These are phyloP conservation scores for Arachis monticola DNA, from an alignment of 331 rosid genomes.

Conservation along the genomic window DNA sequence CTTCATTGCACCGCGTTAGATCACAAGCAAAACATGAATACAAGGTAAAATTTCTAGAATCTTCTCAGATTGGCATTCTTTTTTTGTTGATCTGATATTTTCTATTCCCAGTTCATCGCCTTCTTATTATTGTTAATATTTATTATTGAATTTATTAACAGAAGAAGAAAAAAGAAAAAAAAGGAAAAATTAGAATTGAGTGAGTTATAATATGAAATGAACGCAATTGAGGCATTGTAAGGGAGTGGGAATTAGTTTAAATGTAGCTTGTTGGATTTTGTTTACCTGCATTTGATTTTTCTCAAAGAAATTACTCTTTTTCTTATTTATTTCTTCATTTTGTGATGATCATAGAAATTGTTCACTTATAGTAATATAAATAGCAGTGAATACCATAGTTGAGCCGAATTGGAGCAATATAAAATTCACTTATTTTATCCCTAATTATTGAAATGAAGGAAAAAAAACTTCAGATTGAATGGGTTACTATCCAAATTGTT, in stretches of 20 bases:
- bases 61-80: conserved; percentile 30
- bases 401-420: too few species aligned
- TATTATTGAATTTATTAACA: background rate
- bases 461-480: background rate
- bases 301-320: too few species aligned
- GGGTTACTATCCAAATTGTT: too few species aligned
- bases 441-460: background rate
- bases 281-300: too few species aligned
- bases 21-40: conserved; percentile 31
- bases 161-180: too few species aligned
- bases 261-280: too few species aligned
- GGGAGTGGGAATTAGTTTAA: too few species aligned
- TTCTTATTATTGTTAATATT: too few species aligned
- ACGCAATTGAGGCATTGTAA: background rate
- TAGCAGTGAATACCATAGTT: too few species aligned
- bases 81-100: conserved; percentile 15
- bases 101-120: background rate
- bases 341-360: too few species aligned
- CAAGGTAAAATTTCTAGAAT: background rate
- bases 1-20: conserved; percentile 25
- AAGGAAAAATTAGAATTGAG: background rate
- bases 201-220: background rate
- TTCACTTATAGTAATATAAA: too few species aligned
- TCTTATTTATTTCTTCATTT: too few species aligned
- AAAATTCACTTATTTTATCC: background rate